Evolutionary conservation across 768 basidiomycete species (phyloP), one percentile per base, ranked within the genome.

Genomic region (Serendipita sp.): DNA sequence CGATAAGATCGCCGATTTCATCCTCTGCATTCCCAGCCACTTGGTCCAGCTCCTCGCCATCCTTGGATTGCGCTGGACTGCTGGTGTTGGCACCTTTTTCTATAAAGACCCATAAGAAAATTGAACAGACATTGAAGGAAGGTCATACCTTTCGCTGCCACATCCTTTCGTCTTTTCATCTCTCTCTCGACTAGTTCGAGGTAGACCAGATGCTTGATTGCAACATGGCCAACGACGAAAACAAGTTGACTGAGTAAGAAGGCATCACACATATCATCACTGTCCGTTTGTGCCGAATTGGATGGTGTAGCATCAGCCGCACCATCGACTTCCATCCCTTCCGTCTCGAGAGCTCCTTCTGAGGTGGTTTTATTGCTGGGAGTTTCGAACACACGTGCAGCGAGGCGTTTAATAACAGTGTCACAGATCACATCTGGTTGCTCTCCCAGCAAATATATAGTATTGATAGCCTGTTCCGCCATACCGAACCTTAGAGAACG

Each of bases 11-110:
- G 13, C 93, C 96, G 68, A 97, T 95, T 70, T 99, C 96, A 71
- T 99, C 96, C 73, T 99, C 96, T 3, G 92, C 92, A 70, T 94
- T 95, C 3, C 96, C 96, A 5, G 89, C 92, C 8, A 98, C 95
- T 70, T 95, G 93, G 68, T 99, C 96, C 0, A 98, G 83, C 72
- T 99, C 96, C 71, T 96, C 93, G 15, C 76, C 79, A 45, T 80
- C 75, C 66, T 79, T 89, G 41, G 80, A 73, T 5, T 76, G 76
- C 68, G 74, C 73, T 30, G 74, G 70, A 38, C 74, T 72, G 64
- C 70, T 77, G 71, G 34, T 77, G 71, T 89, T 91, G 60, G 85
- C 88, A 4, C 28, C 28, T 60, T 60, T 60, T n/a, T 24, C 56
- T 60, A 60, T 38, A 10, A n/a, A 34, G 4, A 37, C 34, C 18